Evolutionary conservation across 1,284 basidiomycete genomes (phyloP).

Genomic region (Gomphus sp.): DNA sequence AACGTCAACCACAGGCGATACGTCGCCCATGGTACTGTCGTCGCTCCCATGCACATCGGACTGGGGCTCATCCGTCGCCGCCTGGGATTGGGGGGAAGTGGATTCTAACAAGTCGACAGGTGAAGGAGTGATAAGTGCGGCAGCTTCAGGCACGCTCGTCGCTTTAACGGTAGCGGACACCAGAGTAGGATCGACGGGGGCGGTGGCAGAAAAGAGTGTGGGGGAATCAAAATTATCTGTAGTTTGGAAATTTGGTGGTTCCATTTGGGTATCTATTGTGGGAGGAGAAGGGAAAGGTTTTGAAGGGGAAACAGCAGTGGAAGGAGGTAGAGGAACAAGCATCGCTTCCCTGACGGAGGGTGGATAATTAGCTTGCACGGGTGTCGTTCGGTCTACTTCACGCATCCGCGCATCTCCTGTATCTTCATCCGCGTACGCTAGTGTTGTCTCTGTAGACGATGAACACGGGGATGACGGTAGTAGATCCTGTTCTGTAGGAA

Average conservation of each 20-base stretch:
- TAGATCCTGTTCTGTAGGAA: slow-evolving; percentile 10
- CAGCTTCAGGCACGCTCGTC: neutral
- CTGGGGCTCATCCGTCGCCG: slow-evolving; percentile 3
- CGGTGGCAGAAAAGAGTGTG: neutral
- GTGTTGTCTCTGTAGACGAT: neutral
- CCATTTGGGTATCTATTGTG: neutral
- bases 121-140: neutral
- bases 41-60: slow-evolving; percentile 41
- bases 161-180: neutral
- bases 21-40: slow-evolving; percentile 22
- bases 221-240: neutral
- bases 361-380: neutral
- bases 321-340: neutral
- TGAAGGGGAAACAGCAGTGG: neutral
- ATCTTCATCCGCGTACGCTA: slow-evolving; percentile 2
- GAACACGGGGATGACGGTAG: slow-evolving; percentile 6
- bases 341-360: neutral
- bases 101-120: neutral
- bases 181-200: neutral
- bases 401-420: neutral
- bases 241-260: neutral
- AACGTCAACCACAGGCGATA: neutral
- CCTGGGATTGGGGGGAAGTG: neutral
- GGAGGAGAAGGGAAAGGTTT: neutral
- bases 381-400: neutral